Evolutionary conservation across 2,329 filamentous ascomycete species (phyloP).

Genomic region (Orbilia javanica): DNA sequence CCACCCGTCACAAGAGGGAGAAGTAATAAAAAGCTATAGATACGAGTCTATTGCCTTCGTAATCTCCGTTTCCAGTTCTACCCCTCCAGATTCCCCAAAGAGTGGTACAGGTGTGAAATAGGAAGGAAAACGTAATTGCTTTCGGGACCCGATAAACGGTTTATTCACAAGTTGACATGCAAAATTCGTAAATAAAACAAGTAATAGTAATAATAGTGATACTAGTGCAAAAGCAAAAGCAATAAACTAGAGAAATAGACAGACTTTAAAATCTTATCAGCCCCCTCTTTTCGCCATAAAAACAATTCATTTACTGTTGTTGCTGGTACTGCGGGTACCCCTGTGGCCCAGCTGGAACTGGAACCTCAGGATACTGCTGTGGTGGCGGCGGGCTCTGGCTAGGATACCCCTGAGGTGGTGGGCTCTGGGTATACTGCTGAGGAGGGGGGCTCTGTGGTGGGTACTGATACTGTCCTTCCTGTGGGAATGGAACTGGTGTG

Average conservation of each 20-base stretch:
- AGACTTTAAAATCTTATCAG: neutral
- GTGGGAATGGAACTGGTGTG: conserved; percentile 34
- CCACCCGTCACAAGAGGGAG: neutral
- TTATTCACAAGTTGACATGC: conserved; percentile 16
- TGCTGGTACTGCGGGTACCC: conserved; percentile 33
- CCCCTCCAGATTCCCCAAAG: neutral
- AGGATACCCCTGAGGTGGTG: neutral
- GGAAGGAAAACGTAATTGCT: neutral
- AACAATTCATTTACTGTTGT: conserved; percentile 8
- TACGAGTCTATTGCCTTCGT: neutral
- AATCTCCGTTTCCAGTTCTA: neutral
- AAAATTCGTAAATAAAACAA: neutral
- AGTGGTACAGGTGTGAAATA: neutral
- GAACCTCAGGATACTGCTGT: conserved; percentile 34
- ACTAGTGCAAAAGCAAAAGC: neutral
- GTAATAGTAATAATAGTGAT: neutral
- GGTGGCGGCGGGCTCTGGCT: conserved; percentile 13
- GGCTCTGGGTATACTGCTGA: conserved; percentile 26
- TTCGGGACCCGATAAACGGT: neutral
- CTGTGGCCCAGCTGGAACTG: conserved; percentile 1
- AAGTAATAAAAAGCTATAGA: neutral
- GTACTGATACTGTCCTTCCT: conserved; percentile 46
- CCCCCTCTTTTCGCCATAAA: neutral
- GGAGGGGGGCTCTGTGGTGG: conserved; percentile 41
- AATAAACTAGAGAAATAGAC: neutral